These are phyloP conservation scores for Dactylis glomerata DNA, from an alignment of 176 grass and related monocot genomes.

Conservation along the genomic window DNA sequence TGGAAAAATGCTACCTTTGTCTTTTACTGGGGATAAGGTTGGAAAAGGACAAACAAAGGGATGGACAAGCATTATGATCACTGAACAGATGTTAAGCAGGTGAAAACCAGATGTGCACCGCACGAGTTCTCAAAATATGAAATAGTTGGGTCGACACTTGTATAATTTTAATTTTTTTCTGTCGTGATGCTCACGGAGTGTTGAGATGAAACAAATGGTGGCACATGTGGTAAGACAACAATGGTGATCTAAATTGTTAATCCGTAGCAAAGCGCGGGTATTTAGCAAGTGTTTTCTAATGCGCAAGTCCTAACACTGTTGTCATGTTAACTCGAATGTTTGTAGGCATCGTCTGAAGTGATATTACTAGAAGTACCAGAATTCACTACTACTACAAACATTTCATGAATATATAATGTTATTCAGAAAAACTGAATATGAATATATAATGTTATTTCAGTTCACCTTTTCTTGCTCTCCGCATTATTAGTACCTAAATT, in stretches of 20 bases:
- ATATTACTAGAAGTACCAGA: background rate
- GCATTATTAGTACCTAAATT: background rate
- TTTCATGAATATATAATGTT: background rate
- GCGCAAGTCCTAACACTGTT: background rate
- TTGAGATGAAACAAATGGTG: background rate
- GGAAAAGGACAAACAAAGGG: background rate
- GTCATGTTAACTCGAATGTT: background rate
- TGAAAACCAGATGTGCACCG: background rate
- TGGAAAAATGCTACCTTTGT: background rate
- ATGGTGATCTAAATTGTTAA: background rate
- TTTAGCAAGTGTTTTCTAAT: background rate
- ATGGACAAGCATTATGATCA: background rate
- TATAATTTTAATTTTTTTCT: background rate
- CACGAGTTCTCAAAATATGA: background rate
- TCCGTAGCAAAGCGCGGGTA: background rate
- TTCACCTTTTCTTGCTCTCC: background rate
- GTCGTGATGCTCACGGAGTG: background rate
- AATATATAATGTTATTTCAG: background rate
- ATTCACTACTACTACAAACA: background rate
- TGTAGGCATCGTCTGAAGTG: background rate
- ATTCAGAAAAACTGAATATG: background rate
- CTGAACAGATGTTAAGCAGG: background rate
- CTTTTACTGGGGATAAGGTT: background rate
- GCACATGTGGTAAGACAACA: background rate
- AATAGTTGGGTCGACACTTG: background rate